phyloP scores from a whole-genome alignment of 1,284 basidiomycete species.

The Pterula multifida region DNA sequence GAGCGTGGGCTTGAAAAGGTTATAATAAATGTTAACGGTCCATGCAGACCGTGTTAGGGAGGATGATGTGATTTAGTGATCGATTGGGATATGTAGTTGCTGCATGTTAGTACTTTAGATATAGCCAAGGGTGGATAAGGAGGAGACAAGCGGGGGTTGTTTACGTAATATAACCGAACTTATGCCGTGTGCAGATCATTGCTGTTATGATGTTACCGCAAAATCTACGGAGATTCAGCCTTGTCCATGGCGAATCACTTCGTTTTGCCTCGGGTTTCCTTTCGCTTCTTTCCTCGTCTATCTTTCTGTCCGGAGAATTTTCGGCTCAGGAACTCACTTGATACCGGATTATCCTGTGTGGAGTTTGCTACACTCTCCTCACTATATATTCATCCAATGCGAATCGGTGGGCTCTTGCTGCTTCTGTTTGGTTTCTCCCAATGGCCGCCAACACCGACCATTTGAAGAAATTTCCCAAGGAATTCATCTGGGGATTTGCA shows the following conservation, averaged over 20 bases:
- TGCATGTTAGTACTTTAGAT: no score
- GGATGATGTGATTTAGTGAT: no score
- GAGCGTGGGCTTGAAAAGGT: no score
- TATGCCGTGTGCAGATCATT: no score
- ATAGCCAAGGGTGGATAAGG: no score
- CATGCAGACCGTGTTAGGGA: no score
- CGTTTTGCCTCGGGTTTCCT: background rate
- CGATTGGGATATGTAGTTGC: no score
- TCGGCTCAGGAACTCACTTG: background rate
- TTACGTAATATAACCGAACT: no score
- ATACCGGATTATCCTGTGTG: background rate
- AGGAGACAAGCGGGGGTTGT: no score
- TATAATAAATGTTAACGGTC: no score
- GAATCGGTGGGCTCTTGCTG: background rate
- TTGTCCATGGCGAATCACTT: no score
- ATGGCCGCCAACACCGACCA: background rate
- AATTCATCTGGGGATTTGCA: conserved; percentile 62
- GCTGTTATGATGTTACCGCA: background rate
- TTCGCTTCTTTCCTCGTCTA: background rate
- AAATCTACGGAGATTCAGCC: background rate
- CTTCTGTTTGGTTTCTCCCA: background rate
- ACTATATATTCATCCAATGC: background rate
- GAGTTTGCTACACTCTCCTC: background rate
- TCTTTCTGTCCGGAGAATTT: background rate
- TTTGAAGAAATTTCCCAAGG: background rate